Evolutionary conservation across 2,329 filamentous ascomycete genomes (phyloP).

Genomic region (Alternaria infectoria): DNA sequence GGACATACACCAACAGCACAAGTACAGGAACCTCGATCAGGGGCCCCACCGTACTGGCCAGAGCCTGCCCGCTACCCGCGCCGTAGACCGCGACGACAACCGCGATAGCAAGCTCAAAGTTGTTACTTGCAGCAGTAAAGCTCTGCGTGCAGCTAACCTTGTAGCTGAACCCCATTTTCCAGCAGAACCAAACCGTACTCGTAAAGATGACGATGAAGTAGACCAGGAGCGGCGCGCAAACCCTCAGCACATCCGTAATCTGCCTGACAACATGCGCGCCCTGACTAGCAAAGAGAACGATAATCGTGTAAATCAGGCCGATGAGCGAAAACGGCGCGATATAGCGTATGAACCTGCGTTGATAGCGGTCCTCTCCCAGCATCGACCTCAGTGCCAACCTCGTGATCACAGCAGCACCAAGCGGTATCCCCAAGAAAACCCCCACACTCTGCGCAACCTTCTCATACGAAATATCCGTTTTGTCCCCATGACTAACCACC

Average conservation of each 20-base stretch:
- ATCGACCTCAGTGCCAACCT: conserved; percentile 66
- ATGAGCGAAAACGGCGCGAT: conserved; percentile 77
- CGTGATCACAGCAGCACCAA: conserved; percentile 80
- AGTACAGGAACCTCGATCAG: conserved; percentile 87
- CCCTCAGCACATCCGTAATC: conserved; percentile 80
- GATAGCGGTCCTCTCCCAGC: conserved; percentile 67
- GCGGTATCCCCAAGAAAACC: conserved; percentile 81
- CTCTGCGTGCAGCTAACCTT: conserved; percentile 75
- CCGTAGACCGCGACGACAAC: conserved; percentile 85
- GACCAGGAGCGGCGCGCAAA: conserved; percentile 79
- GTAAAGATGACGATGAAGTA: conserved; percentile 83
- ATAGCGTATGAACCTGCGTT: conserved; percentile 71
- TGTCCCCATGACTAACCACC: conserved; percentile 64
- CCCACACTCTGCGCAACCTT: conserved; percentile 80
- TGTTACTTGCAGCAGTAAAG: conserved; percentile 90
- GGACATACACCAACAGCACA: conserved; percentile 75
- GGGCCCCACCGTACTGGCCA: conserved; percentile 83
- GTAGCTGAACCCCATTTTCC: conserved; percentile 76
- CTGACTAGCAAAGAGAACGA: conserved; percentile 85
- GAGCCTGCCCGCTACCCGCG: conserved; percentile 75
- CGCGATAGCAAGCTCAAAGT: conserved; percentile 90
- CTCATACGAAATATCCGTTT: conserved; percentile 62
- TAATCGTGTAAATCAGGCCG: conserved; percentile 84
- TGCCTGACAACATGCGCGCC: conserved; percentile 81
- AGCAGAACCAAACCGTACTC: conserved; percentile 66